Percentiles rank a stretch among this genome's conserved stretches.
These are phyloP conservation scores for Cladobotryum mycophilum DNA, from an alignment of 2,329 filamentous ascomycete genomes.

Conservation along the genomic window DNA sequence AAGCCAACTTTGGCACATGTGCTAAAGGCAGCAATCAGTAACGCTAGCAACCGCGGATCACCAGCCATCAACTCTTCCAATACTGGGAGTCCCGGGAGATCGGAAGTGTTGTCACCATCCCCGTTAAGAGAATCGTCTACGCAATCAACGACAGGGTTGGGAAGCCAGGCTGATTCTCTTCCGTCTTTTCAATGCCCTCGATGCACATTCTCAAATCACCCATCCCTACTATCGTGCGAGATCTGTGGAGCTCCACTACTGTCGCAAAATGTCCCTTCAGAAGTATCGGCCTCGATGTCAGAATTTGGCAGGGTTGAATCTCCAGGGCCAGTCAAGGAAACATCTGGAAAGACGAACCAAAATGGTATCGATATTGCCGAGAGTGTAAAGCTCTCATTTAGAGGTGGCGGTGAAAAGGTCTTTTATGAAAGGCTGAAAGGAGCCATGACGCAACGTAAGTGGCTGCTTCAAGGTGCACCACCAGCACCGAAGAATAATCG, in stretches of 20 bases:
- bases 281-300: slow-evolving; percentile 31
- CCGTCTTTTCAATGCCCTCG: slow-evolving; percentile 64
- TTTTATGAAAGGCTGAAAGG: slow-evolving; percentile 86
- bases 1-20: slow-evolving; percentile 79
- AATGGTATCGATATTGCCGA: slow-evolving; percentile 54
- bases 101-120: background rate
- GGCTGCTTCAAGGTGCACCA: slow-evolving; percentile 85
- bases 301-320: slow-evolving; percentile 56
- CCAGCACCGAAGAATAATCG: slow-evolving; percentile 65
- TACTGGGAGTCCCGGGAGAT: background rate
- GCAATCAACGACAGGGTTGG: slow-evolving; percentile 2
- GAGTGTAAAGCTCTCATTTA: slow-evolving; percentile 86
- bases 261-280: slow-evolving; percentile 39
- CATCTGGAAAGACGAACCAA: slow-evolving; percentile 21
- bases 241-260: slow-evolving; percentile 78
- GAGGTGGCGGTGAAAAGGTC: slow-evolving; percentile 79
- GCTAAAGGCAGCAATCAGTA: slow-evolving; percentile 78
- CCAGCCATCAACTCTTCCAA: slow-evolving; percentile 8
- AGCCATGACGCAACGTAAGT: slow-evolving; percentile 87
- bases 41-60: slow-evolving; percentile 51
- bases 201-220: slow-evolving; percentile 92
- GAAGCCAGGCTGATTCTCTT: slow-evolving; percentile 9
- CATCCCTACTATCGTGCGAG: slow-evolving; percentile 78
- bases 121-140: background rate
- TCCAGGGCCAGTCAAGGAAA: slow-evolving; percentile 62